phyloP scores from a whole-genome alignment of 2,329 filamentous ascomycete genomes.

The Pyrenochaeta sp. region DNA sequence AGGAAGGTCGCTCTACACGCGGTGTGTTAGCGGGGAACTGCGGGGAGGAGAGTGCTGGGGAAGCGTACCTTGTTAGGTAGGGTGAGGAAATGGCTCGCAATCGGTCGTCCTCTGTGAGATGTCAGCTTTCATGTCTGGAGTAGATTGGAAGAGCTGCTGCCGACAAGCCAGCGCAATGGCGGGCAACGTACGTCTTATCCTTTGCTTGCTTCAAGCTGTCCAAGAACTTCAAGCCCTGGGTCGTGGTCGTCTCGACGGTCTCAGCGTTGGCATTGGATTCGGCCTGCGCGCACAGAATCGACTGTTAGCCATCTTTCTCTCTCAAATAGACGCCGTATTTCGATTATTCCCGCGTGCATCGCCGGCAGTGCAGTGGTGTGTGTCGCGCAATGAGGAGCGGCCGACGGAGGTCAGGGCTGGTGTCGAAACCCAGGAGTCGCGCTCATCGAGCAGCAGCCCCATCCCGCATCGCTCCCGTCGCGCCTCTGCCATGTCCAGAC shows the following conservation, averaged over 20 bases:
- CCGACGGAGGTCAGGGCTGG: conserved; percentile 35
- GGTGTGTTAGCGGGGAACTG: conserved; percentile 23
- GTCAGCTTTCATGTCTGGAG: conserved; percentile 26
- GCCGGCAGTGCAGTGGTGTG: conserved; percentile 36
- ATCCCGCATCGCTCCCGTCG: conserved; percentile 39
- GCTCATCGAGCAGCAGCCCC: conserved; percentile 34
- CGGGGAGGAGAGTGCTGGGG: conserved; percentile 13
- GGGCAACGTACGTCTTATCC: conserved; percentile 76
- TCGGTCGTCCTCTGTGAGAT: conserved; percentile 66
- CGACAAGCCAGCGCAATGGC: conserved; percentile 3
- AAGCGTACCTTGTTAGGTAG: conserved; percentile 65
- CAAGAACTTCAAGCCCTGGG: conserved; percentile 75
- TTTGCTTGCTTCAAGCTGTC: conserved; percentile 77
- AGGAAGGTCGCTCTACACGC: conserved; percentile 62
- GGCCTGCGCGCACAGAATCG: conserved; percentile 32
- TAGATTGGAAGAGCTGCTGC: conserved; percentile 5
- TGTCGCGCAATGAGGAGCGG: conserved; percentile 36
- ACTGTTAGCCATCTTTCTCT: conserved; percentile 33
- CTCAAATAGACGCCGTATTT: background rate
- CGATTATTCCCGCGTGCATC: conserved; percentile 18
- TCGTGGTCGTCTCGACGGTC: conserved; percentile 71
- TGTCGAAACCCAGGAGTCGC: conserved; percentile 46
- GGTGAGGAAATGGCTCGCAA: conserved; percentile 77
- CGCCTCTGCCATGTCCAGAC: conserved; percentile 21
- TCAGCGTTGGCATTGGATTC: conserved; percentile 54